Percentiles rank a stretch among this genome's conserved stretches.
These are phyloP conservation scores for Schizophyllum commune DNA, from an alignment of 1,284 basidiomycete genomes.

Conservation along the genomic window DNA sequence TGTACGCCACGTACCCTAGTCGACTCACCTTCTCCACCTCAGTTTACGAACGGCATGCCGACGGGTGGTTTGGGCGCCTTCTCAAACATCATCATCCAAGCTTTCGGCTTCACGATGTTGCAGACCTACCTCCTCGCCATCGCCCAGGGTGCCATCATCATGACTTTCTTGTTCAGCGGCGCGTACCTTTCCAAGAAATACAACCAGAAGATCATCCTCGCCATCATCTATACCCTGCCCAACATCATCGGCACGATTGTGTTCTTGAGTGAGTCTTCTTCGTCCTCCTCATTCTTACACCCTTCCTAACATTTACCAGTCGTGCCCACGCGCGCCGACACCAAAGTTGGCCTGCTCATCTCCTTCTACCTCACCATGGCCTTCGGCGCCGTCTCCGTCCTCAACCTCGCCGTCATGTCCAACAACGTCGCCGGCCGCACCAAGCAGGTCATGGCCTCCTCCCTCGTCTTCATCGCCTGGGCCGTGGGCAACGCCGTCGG, in stretches of 20 bases:
- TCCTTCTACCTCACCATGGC: conserved; percentile 46
- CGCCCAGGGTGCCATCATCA: conserved; percentile 42
- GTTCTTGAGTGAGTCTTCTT: conserved; percentile 28
- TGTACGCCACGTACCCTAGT: too few relatives aligned
- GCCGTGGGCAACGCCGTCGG: conserved; percentile 39
- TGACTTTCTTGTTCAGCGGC: conserved; percentile 38
- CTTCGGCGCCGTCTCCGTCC: conserved; percentile 33
- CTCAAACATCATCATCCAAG: conserved; percentile 42
- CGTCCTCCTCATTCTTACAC: neutral
- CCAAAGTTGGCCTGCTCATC: conserved; percentile 39
- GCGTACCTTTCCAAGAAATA: conserved; percentile 36
- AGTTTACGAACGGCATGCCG: conserved; percentile 44
- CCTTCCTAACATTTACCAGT: neutral
- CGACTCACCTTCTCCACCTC: neutral
- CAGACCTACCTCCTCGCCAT: conserved; percentile 46
- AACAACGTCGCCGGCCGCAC: conserved; percentile 40
- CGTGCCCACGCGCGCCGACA: conserved; percentile 28
- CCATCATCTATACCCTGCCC: conserved; percentile 40
- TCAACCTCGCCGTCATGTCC: conserved; percentile 38
- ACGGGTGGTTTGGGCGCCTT: conserved; percentile 47
- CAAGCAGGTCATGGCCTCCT: conserved; percentile 40
- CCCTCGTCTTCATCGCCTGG: conserved; percentile 40
- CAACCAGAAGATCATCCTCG: conserved; percentile 36
- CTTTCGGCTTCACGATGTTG: conserved; percentile 39
- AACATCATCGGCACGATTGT: conserved; percentile 43